Evolutionary conservation across 2,329 filamentous ascomycete genomes (phyloP).

Genomic region (Lasiodiplodia sp.): DNA sequence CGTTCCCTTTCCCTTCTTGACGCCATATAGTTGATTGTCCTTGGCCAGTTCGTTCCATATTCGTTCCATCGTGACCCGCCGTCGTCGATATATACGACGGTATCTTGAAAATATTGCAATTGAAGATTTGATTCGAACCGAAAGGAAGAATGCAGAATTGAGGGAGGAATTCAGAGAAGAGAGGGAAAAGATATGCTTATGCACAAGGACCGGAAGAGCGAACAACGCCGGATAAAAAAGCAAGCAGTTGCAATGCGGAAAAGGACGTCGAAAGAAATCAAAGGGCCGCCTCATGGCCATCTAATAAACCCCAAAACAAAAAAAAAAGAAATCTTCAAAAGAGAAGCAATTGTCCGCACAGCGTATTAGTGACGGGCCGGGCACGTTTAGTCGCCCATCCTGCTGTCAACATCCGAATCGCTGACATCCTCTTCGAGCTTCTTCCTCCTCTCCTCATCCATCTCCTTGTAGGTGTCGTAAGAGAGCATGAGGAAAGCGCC

Average conservation of each 20-base stretch:
- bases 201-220: neutral
- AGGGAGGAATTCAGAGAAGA: neutral
- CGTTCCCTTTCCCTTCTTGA: neutral
- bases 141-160: constrained; percentile 5
- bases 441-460: constrained; percentile 80
- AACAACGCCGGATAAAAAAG: neutral
- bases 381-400: constrained; percentile 21
- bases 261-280: neutral
- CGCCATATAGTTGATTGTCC: neutral
- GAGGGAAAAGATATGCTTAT: neutral
- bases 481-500: constrained; percentile 85
- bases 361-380: neutral
- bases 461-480: constrained; percentile 92
- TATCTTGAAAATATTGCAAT: neutral
- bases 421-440: constrained; percentile 52
- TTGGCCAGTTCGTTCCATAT: neutral
- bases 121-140: neutral
- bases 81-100: neutral
- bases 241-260: neutral
- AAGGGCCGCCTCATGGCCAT: constrained; percentile 8
- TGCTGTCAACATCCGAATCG: constrained; percentile 52
- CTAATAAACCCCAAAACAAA: constrained; percentile 4
- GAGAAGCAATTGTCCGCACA: neutral
- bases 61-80: neutral
- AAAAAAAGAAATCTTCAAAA: neutral